phyloP scores from a whole-genome alignment of 805 yeast genomes.

The Lipomyces starkeyi region DNA sequence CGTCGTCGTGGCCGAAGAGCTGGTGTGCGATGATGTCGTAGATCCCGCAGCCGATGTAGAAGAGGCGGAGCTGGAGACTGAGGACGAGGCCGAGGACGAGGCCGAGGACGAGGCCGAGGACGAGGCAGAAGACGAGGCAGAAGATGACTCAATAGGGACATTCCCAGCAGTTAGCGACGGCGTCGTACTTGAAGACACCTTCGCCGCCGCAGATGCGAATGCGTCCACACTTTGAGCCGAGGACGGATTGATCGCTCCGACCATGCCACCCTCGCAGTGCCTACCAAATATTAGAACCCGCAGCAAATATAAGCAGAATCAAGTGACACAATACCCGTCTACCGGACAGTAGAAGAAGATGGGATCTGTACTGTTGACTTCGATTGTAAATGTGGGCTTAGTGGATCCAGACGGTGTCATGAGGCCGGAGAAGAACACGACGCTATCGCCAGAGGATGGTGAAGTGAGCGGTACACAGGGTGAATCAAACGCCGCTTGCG shows the following conservation, averaged over 20 bases:
- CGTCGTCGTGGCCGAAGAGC: conserved; percentile 3
- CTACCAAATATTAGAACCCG: conserved; percentile 5
- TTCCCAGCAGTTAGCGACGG: conserved; percentile 16
- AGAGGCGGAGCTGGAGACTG: conserved; percentile 13
- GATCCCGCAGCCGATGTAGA: conserved; percentile 18
- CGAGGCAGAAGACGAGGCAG: background rate
- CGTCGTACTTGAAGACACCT: conserved; percentile 18
- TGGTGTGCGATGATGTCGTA: conserved; percentile 10
- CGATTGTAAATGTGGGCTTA: conserved; percentile 26
- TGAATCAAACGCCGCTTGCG: conserved; percentile 28
- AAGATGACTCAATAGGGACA: conserved; percentile 4
- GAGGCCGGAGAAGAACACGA: conserved; percentile 37
- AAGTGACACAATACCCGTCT: conserved; percentile 12
- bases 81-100: conserved; percentile 17
- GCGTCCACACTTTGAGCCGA: conserved; percentile 26
- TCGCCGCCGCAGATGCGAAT: conserved; percentile 25
- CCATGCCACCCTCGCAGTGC: conserved; percentile 38
- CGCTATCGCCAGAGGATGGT: conserved; percentile 10
- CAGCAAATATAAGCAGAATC: background rate
- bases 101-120: conserved; percentile 21
- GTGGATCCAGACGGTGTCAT: conserved; percentile 10
- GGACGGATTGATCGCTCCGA: conserved; percentile 37
- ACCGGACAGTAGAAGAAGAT: conserved; percentile 38
- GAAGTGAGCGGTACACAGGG: conserved; percentile 30
- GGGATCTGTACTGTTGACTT: conserved; percentile 32